phyloP scores from a whole-genome alignment of 2,329 filamentous ascomycete genomes.

The Fusarium musae region DNA sequence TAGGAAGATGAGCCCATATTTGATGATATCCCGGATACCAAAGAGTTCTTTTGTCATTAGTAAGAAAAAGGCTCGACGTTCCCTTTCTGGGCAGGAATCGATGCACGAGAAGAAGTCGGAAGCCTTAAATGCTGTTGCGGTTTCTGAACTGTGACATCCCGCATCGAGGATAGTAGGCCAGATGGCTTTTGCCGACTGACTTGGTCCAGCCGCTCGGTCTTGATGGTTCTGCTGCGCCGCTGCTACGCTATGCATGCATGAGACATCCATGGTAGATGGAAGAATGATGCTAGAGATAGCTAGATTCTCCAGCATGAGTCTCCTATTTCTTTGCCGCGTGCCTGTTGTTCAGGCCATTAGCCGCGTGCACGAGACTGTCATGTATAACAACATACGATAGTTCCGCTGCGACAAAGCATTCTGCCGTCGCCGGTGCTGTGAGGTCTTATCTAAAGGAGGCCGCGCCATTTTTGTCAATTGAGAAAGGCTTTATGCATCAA shows the following conservation, averaged over 20 bases:
- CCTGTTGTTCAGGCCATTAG: not conserved
- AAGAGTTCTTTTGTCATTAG: not conserved
- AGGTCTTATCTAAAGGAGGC: fast-evolving
- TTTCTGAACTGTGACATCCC: fast-evolving
- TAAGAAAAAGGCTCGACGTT: not conserved
- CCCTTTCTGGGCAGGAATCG: not conserved
- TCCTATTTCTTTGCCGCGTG: not conserved
- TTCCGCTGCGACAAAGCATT: not conserved
- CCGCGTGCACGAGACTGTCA: not conserved
- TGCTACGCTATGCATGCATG: not conserved
- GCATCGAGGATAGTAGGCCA: not conserved
- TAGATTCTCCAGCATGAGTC: not conserved
- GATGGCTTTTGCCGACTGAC: not conserved
- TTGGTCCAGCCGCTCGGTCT: fast-evolving
- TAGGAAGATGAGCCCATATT: not conserved
- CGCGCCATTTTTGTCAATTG: not conserved
- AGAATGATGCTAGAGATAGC: not conserved
- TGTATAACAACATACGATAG: not conserved
- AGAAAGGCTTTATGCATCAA: not conserved
- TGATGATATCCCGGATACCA: not conserved
- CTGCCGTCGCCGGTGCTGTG: not conserved
- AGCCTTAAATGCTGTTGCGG: not conserved
- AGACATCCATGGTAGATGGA: not conserved
- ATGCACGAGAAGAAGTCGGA: not conserved
- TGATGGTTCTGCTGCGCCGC: not conserved